These are phyloP conservation scores for Neoboletus magnificus DNA, from an alignment of 768 basidiomycete genomes.

Conservation along the genomic window DNA sequence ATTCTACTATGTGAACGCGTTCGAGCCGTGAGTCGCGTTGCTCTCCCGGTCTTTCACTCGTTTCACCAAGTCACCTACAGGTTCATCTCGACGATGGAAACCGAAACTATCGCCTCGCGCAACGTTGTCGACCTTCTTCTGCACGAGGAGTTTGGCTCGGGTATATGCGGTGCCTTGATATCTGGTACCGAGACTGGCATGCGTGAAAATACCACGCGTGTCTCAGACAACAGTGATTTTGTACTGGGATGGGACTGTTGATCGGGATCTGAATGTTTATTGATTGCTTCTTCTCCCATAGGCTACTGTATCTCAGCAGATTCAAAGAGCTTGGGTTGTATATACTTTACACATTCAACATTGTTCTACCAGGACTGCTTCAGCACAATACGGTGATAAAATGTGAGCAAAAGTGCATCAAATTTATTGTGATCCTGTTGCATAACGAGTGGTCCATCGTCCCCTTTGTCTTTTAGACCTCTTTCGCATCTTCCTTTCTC, in stretches of 20 bases:
- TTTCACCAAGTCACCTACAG: conserved; percentile 32
- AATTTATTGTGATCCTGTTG: not conserved
- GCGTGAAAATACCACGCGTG: conserved; percentile 9
- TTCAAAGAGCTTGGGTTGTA: not conserved
- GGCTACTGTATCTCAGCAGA: not conserved
- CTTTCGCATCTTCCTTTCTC: not conserved
- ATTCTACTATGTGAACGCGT: conserved; percentile 88
- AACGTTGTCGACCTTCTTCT: conserved; percentile 81
- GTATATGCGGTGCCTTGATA: conserved; percentile 58
- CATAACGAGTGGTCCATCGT: not conserved
- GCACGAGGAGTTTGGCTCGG: conserved; percentile 63
- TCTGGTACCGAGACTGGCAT: conserved; percentile 22
- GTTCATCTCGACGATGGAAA: conserved; percentile 93
- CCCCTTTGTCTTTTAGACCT: not conserved
- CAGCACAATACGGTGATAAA: not conserved
- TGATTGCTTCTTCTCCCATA: not conserved
- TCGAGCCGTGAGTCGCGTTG: conserved; percentile 69
- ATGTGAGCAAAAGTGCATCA: not conserved
- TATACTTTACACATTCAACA: not conserved
- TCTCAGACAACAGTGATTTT: conserved; percentile 38
- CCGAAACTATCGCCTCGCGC: conserved; percentile 77
- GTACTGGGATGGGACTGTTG: conserved; percentile 79
- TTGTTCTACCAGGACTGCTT: not conserved
- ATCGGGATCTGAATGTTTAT: conserved; percentile 8
- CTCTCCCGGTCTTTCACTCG: not conserved